Base-by-base conservation (phyloP, 345 rosid genomes). In the Kernera saxatilis region DNA sequence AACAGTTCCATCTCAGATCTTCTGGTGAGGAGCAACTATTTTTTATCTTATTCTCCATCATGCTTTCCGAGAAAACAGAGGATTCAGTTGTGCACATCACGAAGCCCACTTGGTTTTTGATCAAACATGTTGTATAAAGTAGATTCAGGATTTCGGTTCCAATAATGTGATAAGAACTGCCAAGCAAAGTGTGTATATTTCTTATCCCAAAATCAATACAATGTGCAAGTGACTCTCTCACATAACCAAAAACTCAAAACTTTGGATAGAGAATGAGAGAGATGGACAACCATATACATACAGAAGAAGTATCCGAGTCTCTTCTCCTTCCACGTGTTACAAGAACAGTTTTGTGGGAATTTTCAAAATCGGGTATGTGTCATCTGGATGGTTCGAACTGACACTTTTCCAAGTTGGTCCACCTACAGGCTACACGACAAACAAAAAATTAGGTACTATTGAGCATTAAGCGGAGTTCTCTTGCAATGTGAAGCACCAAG, bases 361-460 rank as follows among this genome's bases (percentile, higher is more conserved):
- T n/a, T n/a, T n/a, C n/a, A n/a, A n/a, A n/a, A n/a, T n/a, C n/a
- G n/a, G n/a, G n/a, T n/a, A n/a, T n/a, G n/a, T n/a, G n/a, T n/a
- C n/a, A n/a, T n/a, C 14, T 17, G 22, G 46, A 44, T 51, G n/a
- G 45, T 37, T 35, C 23, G 3, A 41, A 71, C 46, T 61, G 39
- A 44, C 19, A 11, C n/a, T 51, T 62, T 50, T 25, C 23, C 36
- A 43, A 43, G 51, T 40, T 71, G 53, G 54, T 62, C 37, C 44
- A 62, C 39, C 63, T 63, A 71, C 54, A 72, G 12, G 70, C 29
- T 63, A 53, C 22, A 72, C 43, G 21, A 41, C 26, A 35, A 6
- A n/a, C n/a, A n/a, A 17, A 2, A 3, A 5, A n/a, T 41, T 40
- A 69, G 22, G n/a, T 29, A 39, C 13, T 21, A 23, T 2, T 61